Evolutionary conservation across 306 rosid genomes (phyloP), one percentile per base, ranked within the genome.

Genomic region (Quercus gilva): DNA sequence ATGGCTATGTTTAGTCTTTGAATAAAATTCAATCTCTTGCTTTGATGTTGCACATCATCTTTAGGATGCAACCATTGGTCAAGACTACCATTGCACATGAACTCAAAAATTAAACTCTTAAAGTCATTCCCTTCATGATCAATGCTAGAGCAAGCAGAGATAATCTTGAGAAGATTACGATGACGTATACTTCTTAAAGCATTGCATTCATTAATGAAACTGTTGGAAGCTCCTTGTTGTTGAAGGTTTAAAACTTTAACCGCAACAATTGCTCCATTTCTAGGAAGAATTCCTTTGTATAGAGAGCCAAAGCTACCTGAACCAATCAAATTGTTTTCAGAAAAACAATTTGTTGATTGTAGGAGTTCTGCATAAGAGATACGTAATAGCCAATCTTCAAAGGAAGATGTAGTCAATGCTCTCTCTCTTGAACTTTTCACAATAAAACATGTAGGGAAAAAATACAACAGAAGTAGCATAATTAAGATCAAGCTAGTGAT

Each of bases 111-210:
- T 5, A 86, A 49, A 69, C 79, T 85, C 58, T 77, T 80, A 73
- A 86, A 86, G 43, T 80, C 87, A 78, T 86, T 83, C 51, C 89
- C 89, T 69, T 80, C 76, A 49, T 59, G 63, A 78, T 83, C 89
- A 74, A 75, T 21, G 45, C 74, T 41, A 20, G 89, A 86, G 65
- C 80, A 74, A n/a, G 83, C 80, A 12, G 83, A 74, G 63, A 80
- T 69, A 72, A 80, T 79, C 75, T 83, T 83, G 19, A 86, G 78
- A 6, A 86, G 76, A 71, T 86, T 86, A 7, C 81, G 80, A 71
- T 86, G 89, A 65, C 89, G 61, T 53, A 81, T 74, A 43, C 53
- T 37, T 72, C 76, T 83, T 31, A 74, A 84, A 73, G 33, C 86
- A 21, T 76, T 55, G 20, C 79, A 76, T 63, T 76, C 73, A 0